Evolutionary conservation across 176 grass and related monocot species (phyloP).

Genomic region (Triticum timopheevii): DNA sequence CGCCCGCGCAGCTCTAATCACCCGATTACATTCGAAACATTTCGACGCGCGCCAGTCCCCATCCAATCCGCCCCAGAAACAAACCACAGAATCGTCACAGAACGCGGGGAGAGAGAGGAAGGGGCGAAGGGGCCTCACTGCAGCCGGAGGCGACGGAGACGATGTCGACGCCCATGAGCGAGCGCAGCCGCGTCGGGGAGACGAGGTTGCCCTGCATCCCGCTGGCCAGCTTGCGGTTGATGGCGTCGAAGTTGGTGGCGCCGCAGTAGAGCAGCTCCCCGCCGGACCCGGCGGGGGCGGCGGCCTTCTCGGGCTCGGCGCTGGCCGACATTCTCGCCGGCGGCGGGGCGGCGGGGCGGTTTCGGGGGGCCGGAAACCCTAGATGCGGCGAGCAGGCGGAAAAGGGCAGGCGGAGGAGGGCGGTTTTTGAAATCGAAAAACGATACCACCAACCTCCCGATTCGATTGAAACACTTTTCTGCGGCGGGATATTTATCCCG

Average conservation of each 20-base stretch:
- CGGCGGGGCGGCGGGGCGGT: not conserved
- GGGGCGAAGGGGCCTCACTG: constrained; percentile 39
- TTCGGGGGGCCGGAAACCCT: constrained; percentile 45
- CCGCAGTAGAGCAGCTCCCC: constrained; percentile 92
- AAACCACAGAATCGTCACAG: not conserved
- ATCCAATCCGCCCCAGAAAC: not conserved
- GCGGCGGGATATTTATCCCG: not conserved
- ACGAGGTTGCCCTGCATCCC: constrained; percentile 55
- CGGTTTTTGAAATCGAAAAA: constrained; percentile 33
- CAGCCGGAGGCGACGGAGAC: constrained; percentile 87
- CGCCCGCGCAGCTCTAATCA: too few relatives aligned
- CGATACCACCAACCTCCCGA: not conserved
- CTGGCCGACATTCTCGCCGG: constrained; percentile 62
- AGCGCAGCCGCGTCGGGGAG: constrained; percentile 69
- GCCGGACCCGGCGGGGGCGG: constrained; percentile 6
- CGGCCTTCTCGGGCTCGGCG: constrained; percentile 41
- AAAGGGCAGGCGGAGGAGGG: constrained; percentile 9
- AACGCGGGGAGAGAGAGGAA: not conserved
- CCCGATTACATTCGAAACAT: not conserved
- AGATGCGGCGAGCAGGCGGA: constrained; percentile 51
- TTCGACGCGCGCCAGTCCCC: not conserved
- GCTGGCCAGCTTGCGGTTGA: constrained; percentile 60
- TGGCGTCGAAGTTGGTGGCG: constrained; percentile 62
- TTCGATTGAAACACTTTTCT: constrained; percentile 10
- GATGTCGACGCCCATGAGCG: constrained; percentile 82